These are phyloP conservation scores for Astrocystis sublimbata DNA, from an alignment of 495 filamentous ascomycete genomes.

Conservation along the genomic window DNA sequence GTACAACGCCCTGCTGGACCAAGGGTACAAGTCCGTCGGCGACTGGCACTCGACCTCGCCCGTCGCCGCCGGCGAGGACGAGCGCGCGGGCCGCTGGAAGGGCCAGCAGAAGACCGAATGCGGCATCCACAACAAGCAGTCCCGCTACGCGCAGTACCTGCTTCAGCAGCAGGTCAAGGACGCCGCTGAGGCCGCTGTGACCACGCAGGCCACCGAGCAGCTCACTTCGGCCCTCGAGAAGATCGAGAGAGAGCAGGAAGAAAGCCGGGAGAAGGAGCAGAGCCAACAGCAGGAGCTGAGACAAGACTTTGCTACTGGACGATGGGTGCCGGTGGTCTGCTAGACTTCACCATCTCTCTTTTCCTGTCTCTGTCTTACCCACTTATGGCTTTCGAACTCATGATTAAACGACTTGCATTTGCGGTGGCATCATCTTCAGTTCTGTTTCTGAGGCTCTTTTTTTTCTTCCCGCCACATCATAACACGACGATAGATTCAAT, in stretches of 20 bases:
- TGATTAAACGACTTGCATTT: constrained; percentile 11
- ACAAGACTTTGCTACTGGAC: constrained; percentile 7
- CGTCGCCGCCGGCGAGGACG: constrained; percentile 86
- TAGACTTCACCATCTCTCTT: neutral
- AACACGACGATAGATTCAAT: neutral
- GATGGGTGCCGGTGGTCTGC: neutral
- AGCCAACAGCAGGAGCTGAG: constrained; percentile 1
- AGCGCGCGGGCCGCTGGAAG: constrained; percentile 97
- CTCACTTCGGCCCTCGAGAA: constrained; percentile 16
- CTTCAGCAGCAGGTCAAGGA: constrained; percentile 71
- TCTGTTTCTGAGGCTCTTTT: too few species aligned
- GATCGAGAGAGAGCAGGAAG: constrained; percentile 10
- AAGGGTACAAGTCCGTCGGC: constrained; percentile 93
- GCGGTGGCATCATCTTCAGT: neutral
- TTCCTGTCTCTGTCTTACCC: neutral
- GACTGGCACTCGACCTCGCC: constrained; percentile 98
- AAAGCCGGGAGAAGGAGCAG: neutral
- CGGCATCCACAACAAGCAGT: constrained; percentile 95
- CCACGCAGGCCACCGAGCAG: constrained; percentile 31
- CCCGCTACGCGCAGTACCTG: constrained; percentile 84
- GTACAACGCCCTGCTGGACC: constrained; percentile 88
- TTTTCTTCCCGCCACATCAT: too few species aligned
- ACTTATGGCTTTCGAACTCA: neutral
- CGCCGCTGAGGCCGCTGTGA: constrained; percentile 57
- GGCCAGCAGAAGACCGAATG: constrained; percentile 94